Base-by-base conservation (phyloP, 768 basidiomycete species). In the Artomyces pyxidatus region DNA sequence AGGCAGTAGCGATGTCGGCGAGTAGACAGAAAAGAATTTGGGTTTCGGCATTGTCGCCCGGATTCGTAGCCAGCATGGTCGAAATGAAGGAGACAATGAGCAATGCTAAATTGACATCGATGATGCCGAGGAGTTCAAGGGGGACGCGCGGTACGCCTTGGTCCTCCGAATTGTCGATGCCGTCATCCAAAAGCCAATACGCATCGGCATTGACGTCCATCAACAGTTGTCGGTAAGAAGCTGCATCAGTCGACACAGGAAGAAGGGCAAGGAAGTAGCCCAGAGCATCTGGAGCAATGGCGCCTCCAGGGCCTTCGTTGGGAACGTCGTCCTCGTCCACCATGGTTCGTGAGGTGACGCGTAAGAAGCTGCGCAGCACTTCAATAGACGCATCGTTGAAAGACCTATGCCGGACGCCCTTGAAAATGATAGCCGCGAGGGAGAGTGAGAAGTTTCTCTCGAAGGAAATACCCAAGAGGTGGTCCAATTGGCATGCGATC, bases 261-360 rank as follows among this genome's bases (percentile, higher is more conserved):
- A 94, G 65, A 17, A 90, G 69, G 11, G 88, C 85, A 30, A 94
- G 64, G 66, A 91, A 87, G 63, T 88, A 90, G 9, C 85, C 86
- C 17, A 89, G 65, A 1, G 77, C 77, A 45, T 89, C 83, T 0
- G 72, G 66, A 41, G 69, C 70, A 22, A 85, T 66, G n/a, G 69
- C 65, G 6, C 73, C 65, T 25, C 68, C 63, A 47, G 68, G 63
- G 6, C 69, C 74, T 52, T 76, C 70, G 41, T 23, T 55, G 42
- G 43, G 66, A 29, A 45, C 59, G 43, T 56, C 57, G 40, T 47
- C 63, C 43, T 46, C 55, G 52, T 57, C 61, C 53, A 58, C 49
- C 38, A 69, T 60, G 17, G 73, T 67, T 19, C 71, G 68, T 44
- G 79, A 71, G 28, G 85, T 84, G 32, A 86, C 75, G 26, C 69